Conservation (phyloP, 2,329 filamentous ascomycete species). For the Talaromyces funiculosus region DNA sequence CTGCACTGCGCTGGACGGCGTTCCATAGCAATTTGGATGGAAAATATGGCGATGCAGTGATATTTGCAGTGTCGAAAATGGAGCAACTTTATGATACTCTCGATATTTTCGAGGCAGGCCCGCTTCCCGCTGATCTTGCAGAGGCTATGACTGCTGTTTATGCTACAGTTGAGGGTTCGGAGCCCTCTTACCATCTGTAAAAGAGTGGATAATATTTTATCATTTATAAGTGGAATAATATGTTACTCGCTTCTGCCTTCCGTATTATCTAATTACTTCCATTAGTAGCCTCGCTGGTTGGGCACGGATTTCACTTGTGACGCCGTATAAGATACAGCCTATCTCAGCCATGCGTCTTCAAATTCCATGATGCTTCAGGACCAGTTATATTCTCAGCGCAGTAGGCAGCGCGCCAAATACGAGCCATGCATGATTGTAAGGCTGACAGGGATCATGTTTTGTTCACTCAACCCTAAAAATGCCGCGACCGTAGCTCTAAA, state of each 20-base stretch:
- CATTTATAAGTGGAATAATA: not conserved
- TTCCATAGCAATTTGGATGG: not conserved
- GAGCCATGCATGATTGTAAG: not conserved
- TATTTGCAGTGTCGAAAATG: not conserved
- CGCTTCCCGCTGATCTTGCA: not conserved
- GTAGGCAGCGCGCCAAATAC: not conserved
- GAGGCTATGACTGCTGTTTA: not conserved
- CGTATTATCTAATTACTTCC: not conserved
- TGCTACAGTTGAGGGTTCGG: not conserved
- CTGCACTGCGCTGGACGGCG: slow-evolving; percentile 1
- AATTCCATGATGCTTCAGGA: not conserved
- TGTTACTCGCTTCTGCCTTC: not conserved
- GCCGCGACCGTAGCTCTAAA: not conserved
- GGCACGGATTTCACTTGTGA: not conserved
- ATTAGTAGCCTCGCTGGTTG: not conserved
- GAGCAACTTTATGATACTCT: not conserved
- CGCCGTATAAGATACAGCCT: not conserved
- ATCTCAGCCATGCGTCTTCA: not conserved
- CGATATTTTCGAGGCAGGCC: not conserved
- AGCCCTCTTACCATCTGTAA: not conserved
- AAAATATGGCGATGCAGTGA: not conserved
- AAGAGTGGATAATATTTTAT: not conserved
- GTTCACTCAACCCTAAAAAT: not conserved
- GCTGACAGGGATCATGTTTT: not conserved
- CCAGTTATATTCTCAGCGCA: not conserved